Conservation (phyloP, 192 early-diverging fungal species). For the Backusella psychrophila region DNA sequence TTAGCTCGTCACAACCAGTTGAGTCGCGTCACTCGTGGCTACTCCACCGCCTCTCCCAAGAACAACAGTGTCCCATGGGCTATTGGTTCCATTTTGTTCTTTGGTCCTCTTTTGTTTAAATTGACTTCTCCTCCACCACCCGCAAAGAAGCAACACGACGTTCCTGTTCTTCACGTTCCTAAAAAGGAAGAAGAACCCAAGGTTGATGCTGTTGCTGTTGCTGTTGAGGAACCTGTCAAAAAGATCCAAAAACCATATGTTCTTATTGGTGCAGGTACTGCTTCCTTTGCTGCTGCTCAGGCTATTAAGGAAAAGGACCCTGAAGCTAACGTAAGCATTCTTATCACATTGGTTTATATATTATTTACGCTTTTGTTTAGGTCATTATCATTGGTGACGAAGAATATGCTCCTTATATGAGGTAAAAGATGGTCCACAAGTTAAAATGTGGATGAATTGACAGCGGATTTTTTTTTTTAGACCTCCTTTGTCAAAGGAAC, state of each 20-base stretch:
- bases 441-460: background rate
- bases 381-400: constrained; percentile 59
- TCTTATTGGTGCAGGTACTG: constrained; percentile 58
- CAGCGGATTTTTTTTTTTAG: background rate
- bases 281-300: constrained; percentile 55
- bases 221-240: constrained; percentile 13
- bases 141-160: constrained; percentile 33
- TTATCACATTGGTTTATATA: no score
- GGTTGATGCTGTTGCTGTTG: background rate
- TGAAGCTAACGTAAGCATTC: constrained; percentile 42
- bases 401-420: constrained; percentile 53
- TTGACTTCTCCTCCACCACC: constrained; percentile 43
- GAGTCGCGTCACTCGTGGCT: background rate
- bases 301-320: constrained; percentile 61
- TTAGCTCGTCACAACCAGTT: background rate
- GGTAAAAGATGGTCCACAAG: constrained; percentile 15
- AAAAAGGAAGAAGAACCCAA: background rate
- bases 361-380: constrained; percentile 7
- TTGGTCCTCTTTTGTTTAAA: constrained; percentile 48
- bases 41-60: background rate
- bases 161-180: constrained; percentile 8
- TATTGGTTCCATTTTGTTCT: constrained; percentile 49
- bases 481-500: constrained; percentile 66
- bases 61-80: constrained; percentile 25
- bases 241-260: constrained; percentile 41